Evolutionary conservation across 2,329 filamentous ascomycete genomes (phyloP).

Genomic region (Diplodia corticola): DNA sequence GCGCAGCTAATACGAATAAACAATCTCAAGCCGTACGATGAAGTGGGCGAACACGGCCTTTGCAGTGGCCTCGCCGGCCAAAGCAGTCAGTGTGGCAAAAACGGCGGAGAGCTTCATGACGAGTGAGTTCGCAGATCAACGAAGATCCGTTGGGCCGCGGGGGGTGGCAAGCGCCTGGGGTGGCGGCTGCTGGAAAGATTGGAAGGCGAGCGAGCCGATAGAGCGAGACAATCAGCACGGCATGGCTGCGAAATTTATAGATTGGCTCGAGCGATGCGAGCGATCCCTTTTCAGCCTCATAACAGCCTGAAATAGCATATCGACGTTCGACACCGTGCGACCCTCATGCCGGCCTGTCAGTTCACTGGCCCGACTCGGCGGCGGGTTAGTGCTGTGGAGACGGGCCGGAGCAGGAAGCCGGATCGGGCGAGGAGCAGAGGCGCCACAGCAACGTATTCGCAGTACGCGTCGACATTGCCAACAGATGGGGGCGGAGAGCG

Average conservation of each 20-base stretch:
- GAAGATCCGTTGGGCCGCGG: not conserved
- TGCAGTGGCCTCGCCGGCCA: constrained; percentile 1
- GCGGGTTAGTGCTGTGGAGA: not conserved
- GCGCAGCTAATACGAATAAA: not conserved
- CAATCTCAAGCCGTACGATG: constrained; percentile 3
- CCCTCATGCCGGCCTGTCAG: not conserved
- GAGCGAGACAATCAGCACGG: not conserved
- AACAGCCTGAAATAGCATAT: constrained; percentile 2
- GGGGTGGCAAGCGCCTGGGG: not conserved
- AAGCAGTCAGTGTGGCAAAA: constrained; percentile 16
- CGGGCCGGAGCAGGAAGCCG: not conserved
- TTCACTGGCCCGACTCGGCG: not conserved
- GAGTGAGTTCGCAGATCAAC: not conserved
- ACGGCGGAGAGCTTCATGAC: constrained; percentile 4
- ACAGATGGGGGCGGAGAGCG: constrained; percentile 5
- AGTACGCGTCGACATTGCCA: not conserved
- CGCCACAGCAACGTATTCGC: not conserved
- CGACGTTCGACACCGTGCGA: not conserved
- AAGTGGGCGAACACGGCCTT: constrained; percentile 21
- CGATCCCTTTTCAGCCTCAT: not conserved
- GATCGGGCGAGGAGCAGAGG: not conserved
- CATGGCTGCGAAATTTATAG: not conserved
- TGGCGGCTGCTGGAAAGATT: not conserved
- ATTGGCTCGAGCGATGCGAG: not conserved
- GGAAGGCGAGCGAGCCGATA: constrained; percentile 1